These are phyloP conservation scores for Neoboletus magnificus DNA, from an alignment of 768 basidiomycete species.

Conservation along the genomic window DNA sequence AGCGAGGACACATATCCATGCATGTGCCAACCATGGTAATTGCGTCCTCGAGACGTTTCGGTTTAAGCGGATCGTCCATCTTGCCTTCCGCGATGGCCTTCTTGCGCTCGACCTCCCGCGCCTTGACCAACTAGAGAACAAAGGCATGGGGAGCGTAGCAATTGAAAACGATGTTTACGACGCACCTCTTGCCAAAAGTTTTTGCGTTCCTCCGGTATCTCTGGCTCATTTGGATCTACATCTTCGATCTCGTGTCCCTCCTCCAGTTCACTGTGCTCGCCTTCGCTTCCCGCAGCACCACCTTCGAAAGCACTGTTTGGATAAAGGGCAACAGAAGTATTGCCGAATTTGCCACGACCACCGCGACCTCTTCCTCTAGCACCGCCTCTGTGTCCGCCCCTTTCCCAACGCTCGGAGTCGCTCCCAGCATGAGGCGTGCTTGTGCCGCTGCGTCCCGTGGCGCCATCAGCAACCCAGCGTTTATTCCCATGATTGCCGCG, in stretches of 20 bases:
- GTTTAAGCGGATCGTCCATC: slow-evolving; percentile 82
- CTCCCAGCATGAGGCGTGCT: slow-evolving; percentile 35
- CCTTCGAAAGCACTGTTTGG: slow-evolving; percentile 26
- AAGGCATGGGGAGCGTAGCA: slow-evolving; percentile 21
- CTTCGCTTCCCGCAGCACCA: slow-evolving; percentile 33
- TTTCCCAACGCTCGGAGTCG: slow-evolving; percentile 60
- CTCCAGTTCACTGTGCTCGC: slow-evolving; percentile 34
- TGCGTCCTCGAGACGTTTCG: slow-evolving; percentile 81
- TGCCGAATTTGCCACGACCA: slow-evolving; percentile 39
- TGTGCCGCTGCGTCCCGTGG: slow-evolving; percentile 31
- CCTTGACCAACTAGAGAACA: slow-evolving; percentile 58
- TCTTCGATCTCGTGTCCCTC: slow-evolving; percentile 30
- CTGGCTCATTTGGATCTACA: slow-evolving; percentile 48
- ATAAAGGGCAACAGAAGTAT: slow-evolving; percentile 38
- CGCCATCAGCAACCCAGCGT: slow-evolving; percentile 53
- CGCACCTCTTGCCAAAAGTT: slow-evolving; percentile 70
- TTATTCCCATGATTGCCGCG: slow-evolving; percentile 49
- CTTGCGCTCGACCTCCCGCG: slow-evolving; percentile 68
- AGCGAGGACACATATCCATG: slow-evolving; percentile 90
- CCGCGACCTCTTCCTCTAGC: slow-evolving; percentile 43
- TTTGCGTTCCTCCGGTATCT: slow-evolving; percentile 62
- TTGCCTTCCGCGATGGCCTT: slow-evolving; percentile 76
- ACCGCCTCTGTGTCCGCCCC: slow-evolving; percentile 55
- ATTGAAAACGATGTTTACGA: slow-evolving; percentile 14
- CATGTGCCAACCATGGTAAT: slow-evolving; percentile 94